Evolutionary conservation across 75 land plant species (phyloP).

Genomic region (Pinus tabuliformis): DNA sequence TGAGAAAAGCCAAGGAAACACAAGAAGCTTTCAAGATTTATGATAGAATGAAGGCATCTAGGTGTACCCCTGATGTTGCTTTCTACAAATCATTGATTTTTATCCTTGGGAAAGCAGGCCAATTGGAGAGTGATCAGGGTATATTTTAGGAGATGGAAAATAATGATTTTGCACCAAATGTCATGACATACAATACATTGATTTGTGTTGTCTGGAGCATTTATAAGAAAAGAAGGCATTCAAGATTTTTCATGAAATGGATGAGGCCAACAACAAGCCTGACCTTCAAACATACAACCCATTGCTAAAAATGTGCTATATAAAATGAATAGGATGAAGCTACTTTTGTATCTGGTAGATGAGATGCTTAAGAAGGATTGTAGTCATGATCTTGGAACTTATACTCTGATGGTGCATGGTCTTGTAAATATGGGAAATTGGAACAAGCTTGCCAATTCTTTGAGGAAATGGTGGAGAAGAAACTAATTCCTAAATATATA

Average conservation of each 20-base stretch:
- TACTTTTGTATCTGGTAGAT: too few relatives aligned
- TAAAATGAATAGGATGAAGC: background rate
- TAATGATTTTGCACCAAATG: constrained; percentile 11
- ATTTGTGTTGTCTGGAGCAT: too few relatives aligned
- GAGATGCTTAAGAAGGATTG: too few relatives aligned
- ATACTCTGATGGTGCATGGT: constrained; percentile 44
- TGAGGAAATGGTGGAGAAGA: constrained; percentile 59
- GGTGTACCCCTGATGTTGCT: constrained; percentile 16
- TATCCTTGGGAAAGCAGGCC: too few relatives aligned
- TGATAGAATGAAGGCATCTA: constrained; percentile 52
- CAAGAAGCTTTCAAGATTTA: constrained; percentile 42
- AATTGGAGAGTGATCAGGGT: too few relatives aligned
- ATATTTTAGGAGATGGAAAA: too few relatives aligned
- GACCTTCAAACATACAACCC: constrained; percentile 20
- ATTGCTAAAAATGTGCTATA: background rate
- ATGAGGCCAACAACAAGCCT: too few relatives aligned
- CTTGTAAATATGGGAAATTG: constrained; percentile 49
- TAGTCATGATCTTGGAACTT: constrained; percentile 55
- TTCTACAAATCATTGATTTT: too few relatives aligned
- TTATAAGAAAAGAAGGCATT: too few relatives aligned
- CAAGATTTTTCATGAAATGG: too few relatives aligned
- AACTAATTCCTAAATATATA: constrained; percentile 39
- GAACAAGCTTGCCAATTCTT: constrained; percentile 54
- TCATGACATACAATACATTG: too few relatives aligned
- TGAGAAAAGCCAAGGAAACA: constrained; percentile 49